Conservation (phyloP, 768 basidiomycete species). For the Naganishia friedmannii region DNA sequence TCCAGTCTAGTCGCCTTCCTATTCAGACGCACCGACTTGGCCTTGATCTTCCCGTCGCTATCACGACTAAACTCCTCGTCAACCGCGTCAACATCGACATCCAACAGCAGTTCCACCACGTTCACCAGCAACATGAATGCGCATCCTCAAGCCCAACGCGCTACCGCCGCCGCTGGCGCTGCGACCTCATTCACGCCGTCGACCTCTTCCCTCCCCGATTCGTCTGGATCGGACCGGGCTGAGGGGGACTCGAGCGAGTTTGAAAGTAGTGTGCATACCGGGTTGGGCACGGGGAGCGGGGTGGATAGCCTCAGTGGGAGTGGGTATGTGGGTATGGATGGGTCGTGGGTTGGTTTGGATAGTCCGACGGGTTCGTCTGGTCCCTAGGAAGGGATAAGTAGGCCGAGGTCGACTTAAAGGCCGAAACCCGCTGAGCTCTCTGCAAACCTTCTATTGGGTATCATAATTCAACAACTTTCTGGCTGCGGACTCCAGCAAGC, state of each 20-base stretch:
- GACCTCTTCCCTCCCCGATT: constrained; percentile 24
- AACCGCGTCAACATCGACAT: constrained; percentile 27
- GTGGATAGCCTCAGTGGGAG: constrained; percentile 7
- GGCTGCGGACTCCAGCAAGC: too few species aligned
- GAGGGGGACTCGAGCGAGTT: constrained; percentile 18
- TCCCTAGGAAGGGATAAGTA: too few species aligned
- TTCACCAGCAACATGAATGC: constrained; percentile 37
- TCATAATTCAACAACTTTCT: too few species aligned
- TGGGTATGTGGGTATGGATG: constrained; percentile 17
- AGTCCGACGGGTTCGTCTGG: background rate
- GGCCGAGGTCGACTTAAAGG: too few species aligned
- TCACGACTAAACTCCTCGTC: constrained; percentile 37
- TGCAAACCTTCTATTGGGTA: too few species aligned
- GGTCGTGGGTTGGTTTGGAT: constrained; percentile 23
- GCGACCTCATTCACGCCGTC: constrained; percentile 28
- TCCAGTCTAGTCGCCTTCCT: background rate
- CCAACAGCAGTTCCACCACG: constrained; percentile 47
- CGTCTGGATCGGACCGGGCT: constrained; percentile 20
- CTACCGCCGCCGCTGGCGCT: background rate
- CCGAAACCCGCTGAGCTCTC: too few species aligned
- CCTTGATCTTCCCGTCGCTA: background rate
- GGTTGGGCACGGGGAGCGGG: constrained; percentile 12
- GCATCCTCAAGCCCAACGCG: constrained; percentile 26
- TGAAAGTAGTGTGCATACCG: constrained; percentile 15
- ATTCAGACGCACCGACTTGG: constrained; percentile 15